Evolutionary conservation across 495 filamentous ascomycete genomes (phyloP), one percentile per base, ranked within the genome.

Genomic region (Choiromyces venosus): DNA sequence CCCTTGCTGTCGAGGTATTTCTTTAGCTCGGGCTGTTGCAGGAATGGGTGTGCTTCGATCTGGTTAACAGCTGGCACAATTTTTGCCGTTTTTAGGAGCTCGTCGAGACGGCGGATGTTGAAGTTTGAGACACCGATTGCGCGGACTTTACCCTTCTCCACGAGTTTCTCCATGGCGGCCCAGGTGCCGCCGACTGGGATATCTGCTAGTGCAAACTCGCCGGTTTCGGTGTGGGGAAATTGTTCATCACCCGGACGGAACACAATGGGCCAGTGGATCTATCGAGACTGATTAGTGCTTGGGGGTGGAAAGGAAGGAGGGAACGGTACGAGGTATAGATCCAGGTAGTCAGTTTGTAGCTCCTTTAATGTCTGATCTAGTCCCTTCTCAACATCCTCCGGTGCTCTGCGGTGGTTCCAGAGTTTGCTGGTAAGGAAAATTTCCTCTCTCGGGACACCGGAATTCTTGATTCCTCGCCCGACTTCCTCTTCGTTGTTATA

Each of bases 401-500:
- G 87, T 68, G 90, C 86, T 83, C 94, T 92, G 86, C 88, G 91
- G 73, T 89, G 84, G 86, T 94, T 94, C 85, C 93, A 88, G 66
- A 96, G 87, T 86, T 97, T 97, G 79, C 92, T 95, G 65, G 93
- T 95, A 79, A 96, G 83, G 87, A 91, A 96, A 82, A 96, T 89
- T 82, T 96, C 85, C 44, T 89, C 86, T 44, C 93, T 89, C 37
- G 92, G 90, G 1, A 97, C 88, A 67, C 92, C 92, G 10, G 90
- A 92, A 75, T 92, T 90, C 75, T 86, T 86, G 78, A 96, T 93
- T 68, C 91, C 93, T 77, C 89, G 84, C 70, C 91, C 93, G 73
- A 96, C 92, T 78, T 93, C 92, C 71, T 87, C 83, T 83, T 96
- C 93, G 84, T 95, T 96, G 80, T 89, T 90, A 81, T 96, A 96